Evolutionary conservation across 306 rosid species (phyloP), one percentile per base, ranked within the genome.

Genomic region (Amphicarpaea edgeworthii): DNA sequence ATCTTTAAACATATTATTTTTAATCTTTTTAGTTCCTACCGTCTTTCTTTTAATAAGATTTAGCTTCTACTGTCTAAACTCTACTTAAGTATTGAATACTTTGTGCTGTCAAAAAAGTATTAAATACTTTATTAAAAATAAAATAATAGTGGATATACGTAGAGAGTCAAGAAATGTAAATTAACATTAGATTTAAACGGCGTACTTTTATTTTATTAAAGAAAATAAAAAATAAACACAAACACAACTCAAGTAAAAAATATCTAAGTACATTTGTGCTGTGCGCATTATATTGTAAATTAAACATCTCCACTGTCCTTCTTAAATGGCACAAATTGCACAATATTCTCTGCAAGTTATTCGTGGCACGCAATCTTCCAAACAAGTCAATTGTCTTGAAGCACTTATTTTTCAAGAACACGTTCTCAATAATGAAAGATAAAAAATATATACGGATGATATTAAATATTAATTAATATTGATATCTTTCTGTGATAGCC

Each of bases 341-440:
- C 37, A 70, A 53, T 84, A 80, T 77, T 74, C 66, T 80, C 58
- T 77, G 8, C 65, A 62, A 57, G 38, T 63, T 55, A 64, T 81
- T 86, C 79, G 67, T 32, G 77, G 65, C 59, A 34, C 76, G 78
- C 62, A 67, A 76, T 19, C 77, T 68, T 86, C 87, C 87, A 83
- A 82, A 76, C 30, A 7, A 57, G 53, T 61, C 30, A 57, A 78
- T 68, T 70, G 77, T 79, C 75, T 63, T 28, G 12, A 67, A 37
- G 70, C 32, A 40, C 73, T 47, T 63, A 74, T 69, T 57, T 70
- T 79, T 79, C 69, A 30, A 43, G 12, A 81, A 75, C 85, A 84
- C 75, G 73, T 83, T 85, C 55, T 71, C 43, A 68, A 79, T 75
- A 46, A 72, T 57, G 12, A 46, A 74, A 55, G n/a, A n/a, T n/a